Evolutionary conservation across 2,329 filamentous ascomycete species (phyloP), one percentile per base, ranked within the genome.

Genomic region (Helotiales sp.): DNA sequence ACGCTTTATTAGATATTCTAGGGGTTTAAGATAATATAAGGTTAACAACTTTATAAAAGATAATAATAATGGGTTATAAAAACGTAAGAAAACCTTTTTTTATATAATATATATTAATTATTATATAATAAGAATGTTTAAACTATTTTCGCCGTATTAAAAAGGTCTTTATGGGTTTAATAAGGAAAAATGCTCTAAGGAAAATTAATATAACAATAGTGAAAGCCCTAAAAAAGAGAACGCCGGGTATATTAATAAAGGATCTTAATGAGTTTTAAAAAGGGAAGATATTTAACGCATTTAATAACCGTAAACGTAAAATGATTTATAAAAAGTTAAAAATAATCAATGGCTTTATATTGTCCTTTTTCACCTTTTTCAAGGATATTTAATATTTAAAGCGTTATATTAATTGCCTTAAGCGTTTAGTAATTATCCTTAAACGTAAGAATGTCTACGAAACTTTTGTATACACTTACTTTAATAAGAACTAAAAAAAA

Each of bases 331-430:
- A 64, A 30, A 68, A 69, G 54, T 37, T 80, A 43, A 68, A 67
- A 22, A 65, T 63, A 30, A 63, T 69, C 2, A 61, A 77, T n/a
- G 61, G 60, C 40, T 66, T 80, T 3, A 75, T 80, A 58, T 77
- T 75, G 6, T 80, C 75, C 40, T 74, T 81, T 24, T 73, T 74
- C 62, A 77, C 69, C 32, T 80, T 81, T 68, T 80, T 80, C 63
- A 66, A 77, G 57, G 76, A 80, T 65, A 65, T 79, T 11, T 75
- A 74, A 58, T 79, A 77, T 66, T 64, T 80, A 3, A 69, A 77
- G 70, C 65, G 45, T 24, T 75, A 68, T 47, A 70, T 63, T 71
- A n/a, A n/a, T n/a, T n/a, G n/a, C n/a, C n/a, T n/a, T n/a, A n/a
- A n/a, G n/a, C n/a, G n/a, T n/a, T n/a, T 79, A 24, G 63, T 26